Conservation (phyloP, 2,329 filamentous ascomycete genomes). For the Blastomyces silverae region DNA sequence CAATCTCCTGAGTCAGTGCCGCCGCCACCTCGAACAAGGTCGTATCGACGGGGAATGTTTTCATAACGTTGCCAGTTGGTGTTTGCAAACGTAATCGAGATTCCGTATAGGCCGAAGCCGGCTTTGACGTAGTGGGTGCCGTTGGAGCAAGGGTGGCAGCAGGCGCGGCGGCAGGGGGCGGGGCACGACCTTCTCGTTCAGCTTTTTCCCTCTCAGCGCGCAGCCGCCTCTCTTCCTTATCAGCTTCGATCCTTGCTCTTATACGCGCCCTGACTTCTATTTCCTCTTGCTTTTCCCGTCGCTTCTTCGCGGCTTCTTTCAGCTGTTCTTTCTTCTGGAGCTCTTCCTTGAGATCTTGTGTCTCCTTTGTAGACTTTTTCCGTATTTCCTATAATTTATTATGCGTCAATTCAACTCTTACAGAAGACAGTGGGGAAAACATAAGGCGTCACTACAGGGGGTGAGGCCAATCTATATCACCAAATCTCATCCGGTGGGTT, state of each 20-base stretch:
- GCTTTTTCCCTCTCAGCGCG: constrained; percentile 85
- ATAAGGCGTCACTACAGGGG: not conserved
- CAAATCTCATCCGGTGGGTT: not conserved
- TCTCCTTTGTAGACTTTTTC: constrained; percentile 81
- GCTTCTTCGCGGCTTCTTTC: constrained; percentile 82
- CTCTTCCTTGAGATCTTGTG: constrained; percentile 84
- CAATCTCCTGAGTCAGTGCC: constrained; percentile 63
- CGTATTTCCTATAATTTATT: constrained; percentile 53
- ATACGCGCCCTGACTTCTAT: constrained; percentile 80
- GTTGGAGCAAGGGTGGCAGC: constrained; percentile 35
- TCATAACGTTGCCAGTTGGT: constrained; percentile 66
- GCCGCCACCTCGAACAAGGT: constrained; percentile 90
- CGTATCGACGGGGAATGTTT: constrained; percentile 80
- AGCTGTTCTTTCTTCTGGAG: constrained; percentile 80
- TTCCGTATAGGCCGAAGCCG: constrained; percentile 67
- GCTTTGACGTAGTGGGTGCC: constrained; percentile 44
- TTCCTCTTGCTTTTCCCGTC: constrained; percentile 79
- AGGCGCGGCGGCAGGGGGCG: constrained; percentile 39
- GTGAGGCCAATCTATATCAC: not conserved
- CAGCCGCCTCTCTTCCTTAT: constrained; percentile 79
- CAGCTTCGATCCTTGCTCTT: constrained; percentile 86
- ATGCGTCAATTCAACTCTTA: not conserved
- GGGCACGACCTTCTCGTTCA: constrained; percentile 64
- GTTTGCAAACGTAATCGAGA: constrained; percentile 77
- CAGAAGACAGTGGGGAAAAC: not conserved